phyloP scores from a whole-genome alignment of 495 filamentous ascomycete genomes.

The Platismatia glauca region DNA sequence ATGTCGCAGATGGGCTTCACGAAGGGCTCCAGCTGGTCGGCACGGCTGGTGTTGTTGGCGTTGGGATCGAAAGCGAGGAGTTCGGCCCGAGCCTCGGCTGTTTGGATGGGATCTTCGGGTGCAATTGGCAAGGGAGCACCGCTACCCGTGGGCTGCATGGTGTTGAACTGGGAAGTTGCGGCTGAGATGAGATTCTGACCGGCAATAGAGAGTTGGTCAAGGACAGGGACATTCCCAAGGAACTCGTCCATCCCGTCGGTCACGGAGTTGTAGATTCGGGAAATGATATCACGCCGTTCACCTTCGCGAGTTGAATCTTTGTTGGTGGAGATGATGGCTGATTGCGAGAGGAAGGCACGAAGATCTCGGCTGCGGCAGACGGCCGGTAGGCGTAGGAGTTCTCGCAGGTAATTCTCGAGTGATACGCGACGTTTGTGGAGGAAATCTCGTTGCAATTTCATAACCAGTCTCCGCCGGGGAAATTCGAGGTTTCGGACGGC shows the following conservation, averaged over 20 bases:
- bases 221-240: constrained; percentile 84
- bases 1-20: constrained; percentile 98
- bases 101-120: constrained; percentile 54
- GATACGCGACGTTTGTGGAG: constrained; percentile 75
- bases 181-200: constrained; percentile 89
- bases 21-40: constrained; percentile 72
- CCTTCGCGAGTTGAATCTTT: constrained; percentile 36
- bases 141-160: constrained; percentile 38
- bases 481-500: constrained; percentile 86
- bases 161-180: constrained; percentile 66
- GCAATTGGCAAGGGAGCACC: constrained; percentile 30
- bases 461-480: constrained; percentile 79
- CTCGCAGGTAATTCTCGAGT: constrained; percentile 77
- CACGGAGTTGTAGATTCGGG: constrained; percentile 89
- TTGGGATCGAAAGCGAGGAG: constrained; percentile 86
- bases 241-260: constrained; percentile 98
- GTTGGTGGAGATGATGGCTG: constrained; percentile 49
- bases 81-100: constrained; percentile 89
- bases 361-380: constrained; percentile 91
- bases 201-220: constrained; percentile 87
- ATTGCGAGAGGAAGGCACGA: constrained; percentile 87
- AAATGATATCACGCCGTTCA: constrained; percentile 82
- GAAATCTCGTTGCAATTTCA: constrained; percentile 95
- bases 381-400: constrained; percentile 77
- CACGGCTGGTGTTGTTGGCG: constrained; percentile 10